Conservation (phyloP, 169 alveolate species). For the Amoebophrya sp. region DNA sequence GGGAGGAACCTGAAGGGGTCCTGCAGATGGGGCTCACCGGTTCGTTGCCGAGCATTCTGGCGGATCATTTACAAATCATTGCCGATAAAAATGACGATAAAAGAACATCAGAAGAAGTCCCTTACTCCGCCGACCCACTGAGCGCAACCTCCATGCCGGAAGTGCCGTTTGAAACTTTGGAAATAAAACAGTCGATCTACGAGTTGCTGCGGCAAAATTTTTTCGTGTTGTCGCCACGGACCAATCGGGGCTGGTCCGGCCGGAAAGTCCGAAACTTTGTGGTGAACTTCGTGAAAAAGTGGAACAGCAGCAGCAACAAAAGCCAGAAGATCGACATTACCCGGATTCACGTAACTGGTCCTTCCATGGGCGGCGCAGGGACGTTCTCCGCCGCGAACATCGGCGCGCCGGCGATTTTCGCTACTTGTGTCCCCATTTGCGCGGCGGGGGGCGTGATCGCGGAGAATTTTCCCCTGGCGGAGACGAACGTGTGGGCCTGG, state of each 20-base stretch:
- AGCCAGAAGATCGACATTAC: no score
- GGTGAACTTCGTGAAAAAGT: neutral
- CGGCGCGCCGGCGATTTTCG: no score
- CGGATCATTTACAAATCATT: no score
- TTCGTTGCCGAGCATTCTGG: neutral
- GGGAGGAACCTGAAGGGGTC: neutral
- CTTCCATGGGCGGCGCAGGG: no score
- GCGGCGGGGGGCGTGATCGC: neutral
- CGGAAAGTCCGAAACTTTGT: neutral
- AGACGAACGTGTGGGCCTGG: neutral
- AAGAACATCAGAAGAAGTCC: no score
- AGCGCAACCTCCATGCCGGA: no score
- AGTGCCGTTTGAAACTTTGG: neutral
- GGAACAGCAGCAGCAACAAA: no score
- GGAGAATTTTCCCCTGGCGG: neutral
- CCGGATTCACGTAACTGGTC: no score
- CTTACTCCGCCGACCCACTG: no score
- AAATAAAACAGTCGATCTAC: neutral
- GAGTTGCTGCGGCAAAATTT: neutral
- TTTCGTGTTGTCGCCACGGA: neutral
- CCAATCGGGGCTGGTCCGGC: neutral
- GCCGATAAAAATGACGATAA: no score
- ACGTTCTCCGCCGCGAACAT: no score
- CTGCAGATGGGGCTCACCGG: neutral
- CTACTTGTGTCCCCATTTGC: neutral